A percentile compares a stretch with the other conserved stretches of the same genome.
Evolutionary conservation across 1,139 yeast genomes (phyloP).

Genomic region (Diutina neorugosa): DNA sequence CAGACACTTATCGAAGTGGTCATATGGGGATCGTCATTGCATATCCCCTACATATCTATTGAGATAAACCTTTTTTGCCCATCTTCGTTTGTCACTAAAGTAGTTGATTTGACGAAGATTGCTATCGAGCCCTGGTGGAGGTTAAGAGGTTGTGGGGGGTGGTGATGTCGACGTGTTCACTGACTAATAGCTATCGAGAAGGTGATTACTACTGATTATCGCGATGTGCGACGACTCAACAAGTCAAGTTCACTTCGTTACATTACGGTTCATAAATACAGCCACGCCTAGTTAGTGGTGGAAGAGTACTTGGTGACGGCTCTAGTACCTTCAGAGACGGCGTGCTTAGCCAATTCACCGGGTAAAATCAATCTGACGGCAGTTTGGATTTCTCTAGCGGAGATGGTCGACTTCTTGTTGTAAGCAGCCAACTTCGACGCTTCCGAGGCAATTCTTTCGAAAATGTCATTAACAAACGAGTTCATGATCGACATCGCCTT

Average conservation of each 20-base stretch:
- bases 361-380: conserved; percentile 98
- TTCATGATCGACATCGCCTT: conserved; percentile 99
- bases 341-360: conserved; percentile 99
- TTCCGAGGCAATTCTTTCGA: conserved; percentile 93
- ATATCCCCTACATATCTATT: too few species aligned
- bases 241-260: not conserved
- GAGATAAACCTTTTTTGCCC: too few species aligned
- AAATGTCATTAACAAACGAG: conserved; percentile 94
- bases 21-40: too few species aligned
- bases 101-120: too few species aligned
- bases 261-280: not conserved
- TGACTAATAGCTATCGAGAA: too few species aligned
- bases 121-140: too few species aligned
- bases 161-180: too few species aligned
- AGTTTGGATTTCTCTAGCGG: conserved; percentile 98
- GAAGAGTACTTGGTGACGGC: conserved; percentile 99
- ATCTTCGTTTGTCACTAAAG: too few species aligned
- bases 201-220: too few species aligned
- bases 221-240: not conserved
- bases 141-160: too few species aligned
- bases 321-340: conserved; percentile 99
- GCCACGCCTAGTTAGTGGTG: conserved; percentile 36
- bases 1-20: too few species aligned
- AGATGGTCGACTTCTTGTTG: conserved; percentile 97
- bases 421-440: conserved; percentile 99